Base-by-base conservation (phyloP, 805 yeast species). In the Candida rishiriensis region DNA sequence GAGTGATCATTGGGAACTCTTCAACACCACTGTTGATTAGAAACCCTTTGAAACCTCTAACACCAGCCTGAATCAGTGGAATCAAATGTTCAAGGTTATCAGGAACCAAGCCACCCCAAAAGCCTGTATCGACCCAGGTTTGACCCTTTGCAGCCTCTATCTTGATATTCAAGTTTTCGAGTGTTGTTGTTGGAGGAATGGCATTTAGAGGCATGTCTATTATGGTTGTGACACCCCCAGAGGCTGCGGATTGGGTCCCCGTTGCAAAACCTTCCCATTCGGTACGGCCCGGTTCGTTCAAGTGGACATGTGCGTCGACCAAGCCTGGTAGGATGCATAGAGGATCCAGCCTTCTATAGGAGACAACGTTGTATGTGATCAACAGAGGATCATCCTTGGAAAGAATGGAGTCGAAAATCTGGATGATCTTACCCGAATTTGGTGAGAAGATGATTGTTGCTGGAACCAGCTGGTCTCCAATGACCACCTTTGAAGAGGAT, bases 251-350 rank as follows among this genome's bases (percentile, higher is more conserved):
- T 60, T 83, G 83, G 0, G 98, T 90, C 0, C 98, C 98, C 0
- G 96, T 85, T n/a, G 82, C 96, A 61, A 91, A 90, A 1, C 98
- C 98, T 65, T 90, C 98, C 98, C 98, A 90, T 50, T 89, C 96
- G 1, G 97, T 90, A 54, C 97, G 71, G n/a, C 98, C 98, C 0
- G 98, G 97, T 58, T 91, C 98, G 63, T 91, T 91, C 54, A 90
- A 69, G 59, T 90, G 98, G 21, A 90, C 98, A 63, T 90, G 98
- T 5, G 96, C 77, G 59, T 90, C 98, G 3, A 90, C 95, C 29
- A 90, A 73, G 0, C 98, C 98, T 0, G 98, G 97, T 70, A 91
- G 69, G 11, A 90, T 73, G 29, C 76, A 77, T 16, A 69, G 61
- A 0, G 90, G 88, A 3, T 84, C 70, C 4, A 82, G 80, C 49